Evolutionary conservation across 768 basidiomycete genomes (phyloP).

Genomic region (Rhodotorula babjevae): DNA sequence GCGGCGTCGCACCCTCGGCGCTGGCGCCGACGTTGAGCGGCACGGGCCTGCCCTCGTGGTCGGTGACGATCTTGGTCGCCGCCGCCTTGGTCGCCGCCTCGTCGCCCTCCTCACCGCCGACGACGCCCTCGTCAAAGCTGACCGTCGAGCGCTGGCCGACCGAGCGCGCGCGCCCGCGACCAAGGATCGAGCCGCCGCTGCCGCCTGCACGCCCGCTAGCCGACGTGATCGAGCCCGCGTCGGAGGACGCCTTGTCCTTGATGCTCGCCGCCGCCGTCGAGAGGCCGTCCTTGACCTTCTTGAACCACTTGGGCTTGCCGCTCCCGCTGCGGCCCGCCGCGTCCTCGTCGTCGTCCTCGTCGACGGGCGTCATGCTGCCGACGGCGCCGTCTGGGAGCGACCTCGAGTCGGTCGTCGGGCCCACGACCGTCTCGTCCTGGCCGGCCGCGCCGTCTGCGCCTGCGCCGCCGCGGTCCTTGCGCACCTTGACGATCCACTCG

Average conservation of each 20-base stretch:
- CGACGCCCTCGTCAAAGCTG: not conserved
- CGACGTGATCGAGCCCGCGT: not conserved
- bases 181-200: not conserved
- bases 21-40: conserved; percentile 4
- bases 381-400: too few relatives aligned
- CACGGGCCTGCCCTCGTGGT: conserved; percentile 19
- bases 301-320: conserved; percentile 24
- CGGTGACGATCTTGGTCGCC: conserved; percentile 15
- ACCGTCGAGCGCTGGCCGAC: not conserved
- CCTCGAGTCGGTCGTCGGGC: too few relatives aligned
- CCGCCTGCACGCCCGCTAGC: conserved; percentile 1
- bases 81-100: not conserved
- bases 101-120: not conserved
- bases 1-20: not conserved
- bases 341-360: not conserved
- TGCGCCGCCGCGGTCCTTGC: not conserved
- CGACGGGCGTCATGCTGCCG: not conserved
- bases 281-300: conserved; percentile 16
- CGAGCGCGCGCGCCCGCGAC: not conserved
- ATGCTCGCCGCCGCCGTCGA: conserved; percentile 9
- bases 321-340: not conserved
- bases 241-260: conserved; percentile 22
- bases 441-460: too few relatives aligned
- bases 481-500: conserved; percentile 22
- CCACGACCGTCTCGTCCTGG: too few relatives aligned